Evolutionary conservation across 2,329 filamentous ascomycete species (phyloP).

Genomic region (Lachnum nothofagi): DNA sequence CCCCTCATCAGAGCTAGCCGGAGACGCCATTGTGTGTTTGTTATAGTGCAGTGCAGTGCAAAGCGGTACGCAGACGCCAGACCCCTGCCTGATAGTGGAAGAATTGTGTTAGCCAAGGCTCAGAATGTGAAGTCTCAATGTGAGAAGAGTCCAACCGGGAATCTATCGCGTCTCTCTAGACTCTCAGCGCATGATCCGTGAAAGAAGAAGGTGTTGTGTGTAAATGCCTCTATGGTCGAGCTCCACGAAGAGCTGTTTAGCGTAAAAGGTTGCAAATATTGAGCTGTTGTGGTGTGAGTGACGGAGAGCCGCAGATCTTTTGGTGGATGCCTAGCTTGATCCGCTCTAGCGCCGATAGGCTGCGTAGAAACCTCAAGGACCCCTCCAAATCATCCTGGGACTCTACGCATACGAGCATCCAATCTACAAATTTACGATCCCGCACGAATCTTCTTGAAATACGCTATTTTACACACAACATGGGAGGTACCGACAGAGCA

Average conservation of each 20-base stretch:
- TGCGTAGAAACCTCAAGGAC: slow-evolving; percentile 11
- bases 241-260: not conserved
- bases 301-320: not conserved
- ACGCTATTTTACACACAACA: slow-evolving; percentile 49
- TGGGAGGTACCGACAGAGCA: slow-evolving; percentile 65
- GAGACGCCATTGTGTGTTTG: slow-evolving; percentile 40
- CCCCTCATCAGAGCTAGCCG: slow-evolving; percentile 74
- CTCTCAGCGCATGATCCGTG: slow-evolving; percentile 29
- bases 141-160: slow-evolving; percentile 37
- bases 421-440: not conserved
- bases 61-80: slow-evolving; percentile 28
- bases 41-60: not conserved
- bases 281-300: not conserved
- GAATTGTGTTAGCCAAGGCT: slow-evolving; percentile 36
- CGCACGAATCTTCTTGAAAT: too few species aligned
- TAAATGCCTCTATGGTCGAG: too few species aligned
- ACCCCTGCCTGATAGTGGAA: slow-evolving; percentile 31
- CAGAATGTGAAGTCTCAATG: slow-evolving; percentile 31
- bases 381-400: slow-evolving; percentile 15
- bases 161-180: slow-evolving; percentile 32
- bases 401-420: slow-evolving; percentile 10
- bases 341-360: not conserved
- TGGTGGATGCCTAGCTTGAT: not conserved
- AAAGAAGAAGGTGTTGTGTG: too few species aligned
- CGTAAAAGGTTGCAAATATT: not conserved